A percentile compares a stretch with the other conserved stretches of the same genome.
phyloP scores from a whole-genome alignment of 1,284 basidiomycete species.

The Ceratobasidium sp. region DNA sequence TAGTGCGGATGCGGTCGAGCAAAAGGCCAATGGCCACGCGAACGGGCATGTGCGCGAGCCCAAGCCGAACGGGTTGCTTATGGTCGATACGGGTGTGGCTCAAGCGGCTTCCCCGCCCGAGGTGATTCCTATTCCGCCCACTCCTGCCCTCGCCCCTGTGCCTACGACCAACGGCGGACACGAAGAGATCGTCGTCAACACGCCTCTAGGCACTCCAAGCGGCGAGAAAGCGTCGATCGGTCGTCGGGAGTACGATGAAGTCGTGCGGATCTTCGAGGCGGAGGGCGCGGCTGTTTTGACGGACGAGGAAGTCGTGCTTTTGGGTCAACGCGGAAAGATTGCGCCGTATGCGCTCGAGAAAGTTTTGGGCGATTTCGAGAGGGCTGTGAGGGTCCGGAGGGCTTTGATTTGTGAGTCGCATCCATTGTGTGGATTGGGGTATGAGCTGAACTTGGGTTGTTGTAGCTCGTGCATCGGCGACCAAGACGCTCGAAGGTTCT shows the following conservation, averaged over 20 bases:
- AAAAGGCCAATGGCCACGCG: constrained; percentile 66
- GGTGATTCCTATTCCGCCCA: constrained; percentile 46
- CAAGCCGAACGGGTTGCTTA: constrained; percentile 48
- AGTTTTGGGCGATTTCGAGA: constrained; percentile 85
- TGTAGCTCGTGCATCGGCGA: constrained; percentile 85
- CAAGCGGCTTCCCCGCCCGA: constrained; percentile 53
- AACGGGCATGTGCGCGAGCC: constrained; percentile 13
- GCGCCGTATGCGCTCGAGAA: constrained; percentile 96
- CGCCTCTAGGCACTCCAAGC: constrained; percentile 48
- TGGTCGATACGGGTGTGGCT: constrained; percentile 53
- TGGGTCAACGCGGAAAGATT: constrained; percentile 94
- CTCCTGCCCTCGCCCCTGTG: neutral
- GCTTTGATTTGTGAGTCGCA: constrained; percentile 87
- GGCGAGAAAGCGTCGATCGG: constrained; percentile 51
- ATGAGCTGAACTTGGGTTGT: constrained; percentile 41
- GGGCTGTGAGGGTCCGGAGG: constrained; percentile 89
- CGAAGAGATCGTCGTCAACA: constrained; percentile 52
- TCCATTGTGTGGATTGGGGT: neutral
- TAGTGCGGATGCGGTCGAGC: constrained; percentile 53
- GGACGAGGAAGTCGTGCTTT: constrained; percentile 92
- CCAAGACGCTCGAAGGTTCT: constrained; percentile 87
- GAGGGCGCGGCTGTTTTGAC: constrained; percentile 73
- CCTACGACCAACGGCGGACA: constrained; percentile 2
- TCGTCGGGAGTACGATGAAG: constrained; percentile 78
- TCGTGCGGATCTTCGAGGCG: constrained; percentile 87